Conservation (phyloP, 176 grass and related monocot species). For the Miscanthus lutarioriparius region DNA sequence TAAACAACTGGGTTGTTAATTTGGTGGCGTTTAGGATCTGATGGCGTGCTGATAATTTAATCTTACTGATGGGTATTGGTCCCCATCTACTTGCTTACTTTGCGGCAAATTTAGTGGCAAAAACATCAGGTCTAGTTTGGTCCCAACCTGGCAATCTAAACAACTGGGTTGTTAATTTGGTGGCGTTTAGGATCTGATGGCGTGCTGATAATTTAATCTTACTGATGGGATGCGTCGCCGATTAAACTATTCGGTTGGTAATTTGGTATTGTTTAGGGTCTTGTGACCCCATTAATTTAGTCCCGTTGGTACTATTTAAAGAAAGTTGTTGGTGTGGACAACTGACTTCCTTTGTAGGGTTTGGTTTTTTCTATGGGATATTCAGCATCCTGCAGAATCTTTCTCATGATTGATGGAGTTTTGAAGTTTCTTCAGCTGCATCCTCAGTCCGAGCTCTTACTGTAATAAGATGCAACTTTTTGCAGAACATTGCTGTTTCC, state of each 20-base stretch:
- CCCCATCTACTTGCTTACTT: too few relatives aligned
- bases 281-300: conserved; percentile 36
- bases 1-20: conserved; percentile 43
- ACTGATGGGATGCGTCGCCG: neutral
- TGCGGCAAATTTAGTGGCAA: neutral
- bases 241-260: conserved; percentile 52
- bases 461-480: neutral
- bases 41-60: conserved; percentile 3
- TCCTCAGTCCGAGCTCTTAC: neutral
- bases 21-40: conserved; percentile 20
- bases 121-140: neutral
- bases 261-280: conserved; percentile 24
- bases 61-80: too few relatives aligned
- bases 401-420: conserved; percentile 22
- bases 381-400: neutral
- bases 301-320: conserved; percentile 18
- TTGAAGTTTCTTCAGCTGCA: conserved; percentile 2
- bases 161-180: conserved; percentile 37
- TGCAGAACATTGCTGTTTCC: neutral
- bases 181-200: conserved; percentile 25
- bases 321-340: conserved; percentile 25
- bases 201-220: neutral
- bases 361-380: conserved; percentile 28
- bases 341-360: conserved; percentile 20
- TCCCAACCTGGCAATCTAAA: conserved; percentile 35